Evolutionary conservation across 1,284 basidiomycete species (phyloP).

Genomic region (Fomes fomentarius): DNA sequence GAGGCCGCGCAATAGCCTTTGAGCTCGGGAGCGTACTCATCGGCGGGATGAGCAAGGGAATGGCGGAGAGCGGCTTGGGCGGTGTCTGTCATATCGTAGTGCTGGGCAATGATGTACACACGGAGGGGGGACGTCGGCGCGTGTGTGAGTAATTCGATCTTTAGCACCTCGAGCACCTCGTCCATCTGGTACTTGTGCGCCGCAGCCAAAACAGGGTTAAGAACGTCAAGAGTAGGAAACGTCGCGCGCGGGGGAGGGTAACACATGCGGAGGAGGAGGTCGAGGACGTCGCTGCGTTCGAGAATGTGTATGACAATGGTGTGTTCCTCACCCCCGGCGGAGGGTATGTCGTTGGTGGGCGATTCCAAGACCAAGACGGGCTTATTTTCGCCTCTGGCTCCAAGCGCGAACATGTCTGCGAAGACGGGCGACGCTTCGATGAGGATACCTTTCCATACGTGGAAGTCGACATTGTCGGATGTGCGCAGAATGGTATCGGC

Average conservation of each 20-base stretch:
- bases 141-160: neutral
- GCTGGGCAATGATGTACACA: conserved; percentile 35
- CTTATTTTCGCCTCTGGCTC: neutral
- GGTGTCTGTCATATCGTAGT: neutral
- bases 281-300: too few relatives aligned
- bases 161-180: conserved; percentile 3
- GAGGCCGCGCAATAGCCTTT: neutral
- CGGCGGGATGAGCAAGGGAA: neutral
- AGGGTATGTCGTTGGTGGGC: too few relatives aligned
- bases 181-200: conserved; percentile 19
- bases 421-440: conserved; percentile 35
- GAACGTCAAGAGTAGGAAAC: conserved; percentile 7
- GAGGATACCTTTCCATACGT: conserved; percentile 6
- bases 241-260: too few relatives aligned
- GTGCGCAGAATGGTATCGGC: conserved; percentile 34
- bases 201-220: conserved; percentile 7
- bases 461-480: conserved; percentile 18
- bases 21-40: conserved; percentile 2
- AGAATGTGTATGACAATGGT: too few relatives aligned
- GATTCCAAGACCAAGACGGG: too few relatives aligned
- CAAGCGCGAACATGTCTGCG: conserved; percentile 36
- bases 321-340: too few relatives aligned
- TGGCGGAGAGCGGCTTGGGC: neutral
- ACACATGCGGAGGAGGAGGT: too few relatives aligned
- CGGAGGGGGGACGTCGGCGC: conserved; percentile 31